Evolutionary conservation across 2,329 filamentous ascomycete genomes (phyloP), one percentile per base, ranked within the genome.

Genomic region (Scleromitrula shiraiana): DNA sequence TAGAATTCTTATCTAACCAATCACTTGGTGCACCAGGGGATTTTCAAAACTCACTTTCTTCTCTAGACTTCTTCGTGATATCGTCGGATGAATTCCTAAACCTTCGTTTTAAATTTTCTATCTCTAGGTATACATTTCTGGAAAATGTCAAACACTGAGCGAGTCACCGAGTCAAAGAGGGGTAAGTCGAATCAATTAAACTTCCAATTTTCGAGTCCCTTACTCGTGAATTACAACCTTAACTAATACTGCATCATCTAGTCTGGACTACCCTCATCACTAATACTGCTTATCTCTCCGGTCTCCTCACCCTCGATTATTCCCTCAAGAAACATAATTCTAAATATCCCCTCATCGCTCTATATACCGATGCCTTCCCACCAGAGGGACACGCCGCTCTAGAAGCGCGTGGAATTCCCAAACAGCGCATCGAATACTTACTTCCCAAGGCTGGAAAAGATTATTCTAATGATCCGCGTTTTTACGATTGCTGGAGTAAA

Each of bases 401-500:
- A 44, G 72, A 79, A 19, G 73, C 73, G 6, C 82, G 88, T 55
- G 73, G 75, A 43, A 90, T 95, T 56, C 72, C 80, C 23, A 77
- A 77, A 50, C 80, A 85, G 66, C 77, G 73, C 58, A 81, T 94
- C 58, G 77, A 81, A 41, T 85, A 86, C 65, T 75, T 95, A 32
- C 71, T 85, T 9, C 87, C 88, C 2, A 75, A 75, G 2, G 67
- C 70, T 42, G 82, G 46, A 8, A 69, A 68, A 53, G 82, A 86
- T 68, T 94, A 81, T 70, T 76, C 72, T 59, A 77, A 85, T 52
- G 88, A 95, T 66, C 82, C 83, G 41, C 82, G 89, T 57, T 95
- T 95, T 74, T 83, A 88, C 68, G 87, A 94, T 67, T 89, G 84
- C 73, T 95, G 88, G 88, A 86, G 77, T 66, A 95, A 95, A 68